phyloP scores from a whole-genome alignment of 305 asterid species.

The Rubia peregrina region DNA sequence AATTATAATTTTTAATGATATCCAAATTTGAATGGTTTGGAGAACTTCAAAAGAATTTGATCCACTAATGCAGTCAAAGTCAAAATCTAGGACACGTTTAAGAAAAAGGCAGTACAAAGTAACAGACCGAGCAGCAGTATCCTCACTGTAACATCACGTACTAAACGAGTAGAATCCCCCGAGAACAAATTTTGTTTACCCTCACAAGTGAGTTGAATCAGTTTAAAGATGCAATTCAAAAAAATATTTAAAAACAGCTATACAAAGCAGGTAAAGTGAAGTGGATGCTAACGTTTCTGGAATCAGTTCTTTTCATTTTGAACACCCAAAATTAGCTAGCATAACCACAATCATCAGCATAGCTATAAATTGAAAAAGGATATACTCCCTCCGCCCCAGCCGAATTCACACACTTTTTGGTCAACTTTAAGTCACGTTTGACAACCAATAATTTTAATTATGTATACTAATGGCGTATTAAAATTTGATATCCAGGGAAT shows the following conservation, averaged over 20 bases:
- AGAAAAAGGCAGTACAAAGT: neutral
- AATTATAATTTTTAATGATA: conserved; percentile 15
- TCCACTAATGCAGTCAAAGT: neutral
- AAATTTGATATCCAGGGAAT: too few species aligned
- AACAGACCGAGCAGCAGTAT: neutral
- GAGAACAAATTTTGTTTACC: neutral
- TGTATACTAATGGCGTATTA: too few species aligned
- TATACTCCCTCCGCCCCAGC: neutral
- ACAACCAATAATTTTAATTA: too few species aligned
- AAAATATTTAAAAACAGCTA: neutral
- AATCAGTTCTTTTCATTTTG: neutral
- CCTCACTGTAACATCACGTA: neutral
- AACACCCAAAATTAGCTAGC: neutral
- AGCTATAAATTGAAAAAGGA: neutral
- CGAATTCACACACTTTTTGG: too few species aligned
- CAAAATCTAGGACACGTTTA: neutral
- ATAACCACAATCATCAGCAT: neutral
- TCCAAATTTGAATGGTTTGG: neutral
- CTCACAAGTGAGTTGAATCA: neutral
- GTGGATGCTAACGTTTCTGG: neutral
- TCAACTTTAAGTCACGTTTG: too few species aligned
- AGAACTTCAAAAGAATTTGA: neutral
- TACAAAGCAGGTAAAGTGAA: conserved; percentile 1
- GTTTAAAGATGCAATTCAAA: neutral
- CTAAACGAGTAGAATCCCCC: neutral